These are phyloP conservation scores for Botryotinia convoluta DNA, from an alignment of 2,329 filamentous ascomycete species.

Conservation along the genomic window DNA sequence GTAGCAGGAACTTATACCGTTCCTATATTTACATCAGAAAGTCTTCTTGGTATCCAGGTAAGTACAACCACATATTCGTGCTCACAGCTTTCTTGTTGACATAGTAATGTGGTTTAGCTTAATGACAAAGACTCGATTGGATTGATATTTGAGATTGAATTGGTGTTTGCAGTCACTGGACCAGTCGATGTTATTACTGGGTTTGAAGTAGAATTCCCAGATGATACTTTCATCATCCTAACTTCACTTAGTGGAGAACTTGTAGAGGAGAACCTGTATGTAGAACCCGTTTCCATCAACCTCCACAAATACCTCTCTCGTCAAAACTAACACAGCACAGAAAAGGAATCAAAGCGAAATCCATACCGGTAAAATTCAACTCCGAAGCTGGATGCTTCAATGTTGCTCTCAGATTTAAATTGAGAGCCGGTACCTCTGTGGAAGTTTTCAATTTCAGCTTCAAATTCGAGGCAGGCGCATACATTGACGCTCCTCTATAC, in stretches of 20 bases:
- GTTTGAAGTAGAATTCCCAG: slow-evolving; percentile 22
- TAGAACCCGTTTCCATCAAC: not conserved
- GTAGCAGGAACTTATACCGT: slow-evolving; percentile 20
- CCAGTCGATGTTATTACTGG: slow-evolving; percentile 23
- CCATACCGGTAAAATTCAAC: slow-evolving; percentile 20
- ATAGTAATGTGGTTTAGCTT: not conserved
- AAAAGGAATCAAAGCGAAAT: slow-evolving; percentile 15
- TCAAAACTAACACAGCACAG: not conserved
- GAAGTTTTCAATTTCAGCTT: slow-evolving; percentile 17
- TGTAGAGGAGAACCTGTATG: slow-evolving; percentile 22
- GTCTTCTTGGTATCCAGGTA: slow-evolving; percentile 13
- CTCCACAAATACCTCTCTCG: not conserved
- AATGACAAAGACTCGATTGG: slow-evolving; percentile 16
- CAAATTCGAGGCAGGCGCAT: slow-evolving; percentile 24
- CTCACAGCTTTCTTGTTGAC: no score
- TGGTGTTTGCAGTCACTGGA: slow-evolving; percentile 15
- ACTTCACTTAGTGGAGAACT: slow-evolving; percentile 23
- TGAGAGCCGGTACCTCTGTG: slow-evolving; percentile 18
- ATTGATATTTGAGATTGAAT: slow-evolving; percentile 20
- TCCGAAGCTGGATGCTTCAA: slow-evolving; percentile 21
- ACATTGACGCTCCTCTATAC: slow-evolving; percentile 24
- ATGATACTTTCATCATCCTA: slow-evolving; percentile 18
- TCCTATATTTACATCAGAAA: slow-evolving; percentile 19
- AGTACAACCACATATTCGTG: not conserved
- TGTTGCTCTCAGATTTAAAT: slow-evolving; percentile 18